phyloP scores from a whole-genome alignment of 2,329 filamentous ascomycete species.

The Claviceps humidiphila region DNA sequence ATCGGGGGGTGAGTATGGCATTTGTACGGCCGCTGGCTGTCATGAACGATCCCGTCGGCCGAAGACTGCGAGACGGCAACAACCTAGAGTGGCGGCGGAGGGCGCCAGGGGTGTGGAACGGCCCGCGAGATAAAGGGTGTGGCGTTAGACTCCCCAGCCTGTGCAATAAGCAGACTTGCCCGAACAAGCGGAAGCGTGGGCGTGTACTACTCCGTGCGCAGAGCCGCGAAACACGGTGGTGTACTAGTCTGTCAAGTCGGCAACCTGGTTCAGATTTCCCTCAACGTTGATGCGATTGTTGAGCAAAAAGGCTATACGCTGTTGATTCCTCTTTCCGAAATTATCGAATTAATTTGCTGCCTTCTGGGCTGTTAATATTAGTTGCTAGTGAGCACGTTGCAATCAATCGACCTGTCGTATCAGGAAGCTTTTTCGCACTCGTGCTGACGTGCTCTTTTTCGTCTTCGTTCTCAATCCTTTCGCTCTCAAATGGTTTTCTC shows the following conservation, averaged over 20 bases:
- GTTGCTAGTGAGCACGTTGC: conserved; percentile 2
- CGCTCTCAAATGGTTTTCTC: neutral
- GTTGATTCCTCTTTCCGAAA: neutral
- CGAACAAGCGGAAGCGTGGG: neutral
- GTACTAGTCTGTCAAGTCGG: neutral
- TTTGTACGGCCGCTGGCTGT: conserved; percentile 27
- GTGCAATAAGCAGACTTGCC: neutral
- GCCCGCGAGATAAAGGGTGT: conserved; percentile 4
- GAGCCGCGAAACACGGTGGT: neutral
- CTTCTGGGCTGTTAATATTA: neutral
- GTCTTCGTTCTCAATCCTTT: neutral
- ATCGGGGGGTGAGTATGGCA: conserved; percentile 54
- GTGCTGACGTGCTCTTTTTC: neutral
- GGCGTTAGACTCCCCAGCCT: neutral
- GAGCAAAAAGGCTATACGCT: neutral
- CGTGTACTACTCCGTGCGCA: neutral
- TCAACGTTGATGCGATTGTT: neutral
- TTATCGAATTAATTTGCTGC: conserved; percentile 1
- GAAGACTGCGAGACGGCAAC: neutral
- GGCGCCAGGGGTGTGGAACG: conserved; percentile 14
- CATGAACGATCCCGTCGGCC: neutral
- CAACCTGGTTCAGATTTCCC: conserved; percentile 8
- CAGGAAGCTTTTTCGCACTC: neutral
- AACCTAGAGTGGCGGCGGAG: conserved; percentile 13
- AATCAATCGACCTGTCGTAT: conserved; percentile 4